Conservation (phyloP, 1,139 yeast genomes). For the Lodderomyces metapsilosis region DNA sequence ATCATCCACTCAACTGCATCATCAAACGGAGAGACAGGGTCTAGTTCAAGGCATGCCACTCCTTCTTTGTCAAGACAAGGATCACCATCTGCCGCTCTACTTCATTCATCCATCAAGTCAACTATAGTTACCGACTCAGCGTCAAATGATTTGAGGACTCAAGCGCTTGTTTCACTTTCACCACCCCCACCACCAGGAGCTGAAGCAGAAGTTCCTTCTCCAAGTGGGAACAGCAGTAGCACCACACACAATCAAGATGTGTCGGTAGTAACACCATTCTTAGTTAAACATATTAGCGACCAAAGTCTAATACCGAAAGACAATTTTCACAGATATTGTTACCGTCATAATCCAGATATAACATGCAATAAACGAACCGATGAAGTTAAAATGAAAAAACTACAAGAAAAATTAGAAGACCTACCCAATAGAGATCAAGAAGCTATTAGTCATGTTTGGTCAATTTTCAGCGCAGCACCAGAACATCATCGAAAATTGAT, state of each 20-base stretch:
- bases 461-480: constrained; percentile 73
- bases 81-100: constrained; percentile 4
- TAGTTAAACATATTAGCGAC: constrained; percentile 45
- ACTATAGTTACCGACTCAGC: constrained; percentile 5
- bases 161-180: neutral
- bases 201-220: no score
- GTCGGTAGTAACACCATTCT: constrained; percentile 46
- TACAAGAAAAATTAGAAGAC: constrained; percentile 59
- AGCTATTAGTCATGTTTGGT: constrained; percentile 75
- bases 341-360: constrained; percentile 87
- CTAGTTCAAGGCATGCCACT: constrained; percentile 1
- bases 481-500: constrained; percentile 68
- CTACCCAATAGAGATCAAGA: constrained; percentile 64
- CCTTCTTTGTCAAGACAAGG: neutral
- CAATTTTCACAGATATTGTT: constrained; percentile 68
- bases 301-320: constrained; percentile 45
- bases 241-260: no score
- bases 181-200: neutral
- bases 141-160: constrained; percentile 3
- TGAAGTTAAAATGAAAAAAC: constrained; percentile 58
- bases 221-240: no score
- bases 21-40: neutral
- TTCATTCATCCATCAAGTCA: constrained; percentile 6
- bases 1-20: constrained; percentile 9
- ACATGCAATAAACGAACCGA: constrained; percentile 72